Evolutionary conservation across 1,139 yeast species (phyloP), one percentile per base, ranked within the genome.

Genomic region (Geotrichum aggregatum): DNA sequence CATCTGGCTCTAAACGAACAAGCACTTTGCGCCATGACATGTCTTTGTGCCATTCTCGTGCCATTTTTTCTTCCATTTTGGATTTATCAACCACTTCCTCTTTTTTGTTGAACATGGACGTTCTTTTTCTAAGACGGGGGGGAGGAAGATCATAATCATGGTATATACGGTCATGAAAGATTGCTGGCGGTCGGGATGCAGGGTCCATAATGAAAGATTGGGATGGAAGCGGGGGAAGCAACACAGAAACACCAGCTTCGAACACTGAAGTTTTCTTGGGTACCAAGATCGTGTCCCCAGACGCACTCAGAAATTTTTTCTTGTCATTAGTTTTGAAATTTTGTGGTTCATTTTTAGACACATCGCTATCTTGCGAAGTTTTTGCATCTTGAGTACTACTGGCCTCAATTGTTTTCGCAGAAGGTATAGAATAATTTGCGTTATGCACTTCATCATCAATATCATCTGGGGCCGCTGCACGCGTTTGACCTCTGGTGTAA

Each of bases 1-100:
- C 96, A 69, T 92, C 99, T 0, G 97, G 96, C 57, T 82, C 81
- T 54, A 94, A 71, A 47, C 81, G 80, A 1, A 91, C 97, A 30
- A 94, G 69, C 0, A 94, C 96, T 68, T 92, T 92, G 44, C 98
- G 75, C 99, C 99, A 92, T 3, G 79, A 70, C 87, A 89, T 79
- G 6, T 79, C 82, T 54, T 79, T 76, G 66, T 94, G 98, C 83
- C 95, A 92, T 53, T 82, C 83, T 45, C 96, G 72, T 0, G 98
- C 98, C 52, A 92, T 86, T 52, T 78, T 76, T 60, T 92, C 98
- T 65, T 92, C 98, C 6, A 82, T 66, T 49, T 72, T 68, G 58
- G 75, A 69, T 50, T 67, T 68, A 31, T 67, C 69, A 57, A 73
- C 68, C 69, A 56, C 56, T 55, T 60, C 52, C 61, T 70, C 50